Evolutionary conservation across 441 rosid species (phyloP), one percentile per base, ranked within the genome.

Genomic region (Metrosideros polymorpha): DNA sequence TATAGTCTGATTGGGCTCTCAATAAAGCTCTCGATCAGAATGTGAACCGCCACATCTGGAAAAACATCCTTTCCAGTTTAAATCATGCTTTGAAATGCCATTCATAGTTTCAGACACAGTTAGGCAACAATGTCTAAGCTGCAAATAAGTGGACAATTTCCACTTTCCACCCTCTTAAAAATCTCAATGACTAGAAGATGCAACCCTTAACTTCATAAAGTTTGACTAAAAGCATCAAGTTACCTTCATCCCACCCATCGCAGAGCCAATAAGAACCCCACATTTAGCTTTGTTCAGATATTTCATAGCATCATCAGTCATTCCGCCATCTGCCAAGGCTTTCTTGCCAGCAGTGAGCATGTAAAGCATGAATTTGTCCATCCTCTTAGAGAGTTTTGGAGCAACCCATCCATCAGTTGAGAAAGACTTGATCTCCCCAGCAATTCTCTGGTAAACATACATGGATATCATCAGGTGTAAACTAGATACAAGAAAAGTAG

Each of bases 221-320:
- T 19, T 27, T 42, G 29, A 82, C 43, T 56, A 29, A 19, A 45
- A 35, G 17, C 71, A 51, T 30, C 49, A 45, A 42, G 35, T 59
- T 51, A 88, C 90, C 89, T 89, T 87, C 88, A 87, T 86, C 42
- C 90, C 89, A 42, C 90, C 90, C 82, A 88, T 86, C 85, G 85
- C 90, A 54, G 90, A 86, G 39, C 91, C 90, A 83, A 90, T 79
- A 35, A 90, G 59, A 52, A 90, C 85, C 47, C 91, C 91, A 76
- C 91, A 90, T 83, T 83, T 85, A 27, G 79, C 43, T 83, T 88
- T 90, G 57, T 88, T 75, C n/a, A 88, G 59, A 42, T 57, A 79
- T 45, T 71, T 51, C 57, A 19, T 27, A 52, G 52, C 86, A 56
- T 86, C 87, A 57, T 84, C 87, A 29, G 88, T 86, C 82, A 88